Conservation (phyloP, 441 rosid species). For the Codiaeum variegatum region DNA sequence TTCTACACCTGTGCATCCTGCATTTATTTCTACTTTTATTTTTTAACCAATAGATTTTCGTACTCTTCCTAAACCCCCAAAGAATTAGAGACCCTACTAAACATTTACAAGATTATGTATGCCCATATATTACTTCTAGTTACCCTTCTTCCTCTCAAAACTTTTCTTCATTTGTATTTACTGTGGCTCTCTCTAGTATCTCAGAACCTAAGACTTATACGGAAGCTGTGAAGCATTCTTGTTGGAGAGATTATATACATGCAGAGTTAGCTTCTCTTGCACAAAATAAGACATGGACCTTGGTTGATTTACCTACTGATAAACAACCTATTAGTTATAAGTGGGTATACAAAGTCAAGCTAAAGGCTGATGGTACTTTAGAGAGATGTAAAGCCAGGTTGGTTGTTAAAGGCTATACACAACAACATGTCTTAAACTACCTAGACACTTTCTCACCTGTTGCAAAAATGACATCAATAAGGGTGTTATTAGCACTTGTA, state of each 20-base stretch:
- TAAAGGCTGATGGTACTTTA: not conserved
- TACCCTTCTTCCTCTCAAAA: too few species aligned
- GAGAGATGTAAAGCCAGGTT: not conserved
- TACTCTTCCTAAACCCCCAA: too few species aligned
- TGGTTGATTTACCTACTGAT: not conserved
- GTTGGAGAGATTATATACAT: not conserved
- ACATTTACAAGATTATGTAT: too few species aligned
- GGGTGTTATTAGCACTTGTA: not conserved
- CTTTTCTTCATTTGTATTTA: too few species aligned
- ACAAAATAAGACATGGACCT: not conserved
- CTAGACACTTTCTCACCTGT: not conserved
- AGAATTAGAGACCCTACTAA: too few species aligned
- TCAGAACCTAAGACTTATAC: not conserved
- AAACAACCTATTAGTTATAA: not conserved
- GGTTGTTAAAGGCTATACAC: not conserved
- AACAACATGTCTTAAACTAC: not conserved
- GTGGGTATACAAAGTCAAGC: not conserved
- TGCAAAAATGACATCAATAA: not conserved
- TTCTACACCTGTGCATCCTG: too few species aligned
- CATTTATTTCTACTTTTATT: too few species aligned
- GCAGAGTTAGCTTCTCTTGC: not conserved
- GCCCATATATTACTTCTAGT: too few species aligned
- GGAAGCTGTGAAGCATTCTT: not conserved
- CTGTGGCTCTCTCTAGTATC: too few species aligned
- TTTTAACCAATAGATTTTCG: too few species aligned